Evolutionary conservation across 2,329 filamentous ascomycete genomes (phyloP).

Genomic region (Arthroderma sp.): DNA sequence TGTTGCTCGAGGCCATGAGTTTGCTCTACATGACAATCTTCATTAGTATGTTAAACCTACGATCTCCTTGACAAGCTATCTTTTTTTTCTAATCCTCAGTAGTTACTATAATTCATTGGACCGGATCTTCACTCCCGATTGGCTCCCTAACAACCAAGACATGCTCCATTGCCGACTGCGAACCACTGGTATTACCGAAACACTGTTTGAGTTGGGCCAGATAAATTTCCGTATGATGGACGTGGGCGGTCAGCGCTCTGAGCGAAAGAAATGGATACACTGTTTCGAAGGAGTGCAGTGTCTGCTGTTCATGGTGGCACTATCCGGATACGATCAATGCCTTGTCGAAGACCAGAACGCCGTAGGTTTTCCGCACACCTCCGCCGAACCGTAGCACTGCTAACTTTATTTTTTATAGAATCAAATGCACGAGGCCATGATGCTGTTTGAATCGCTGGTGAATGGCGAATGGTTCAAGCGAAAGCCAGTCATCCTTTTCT

Average conservation of each 20-base stretch:
- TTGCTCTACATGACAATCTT: constrained; percentile 88
- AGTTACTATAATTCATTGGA: constrained; percentile 77
- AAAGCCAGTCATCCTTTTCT: constrained; percentile 68
- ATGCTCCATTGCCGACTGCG: constrained; percentile 78
- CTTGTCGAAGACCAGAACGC: constrained; percentile 93
- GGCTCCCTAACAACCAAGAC: constrained; percentile 87
- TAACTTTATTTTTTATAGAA: constrained; percentile 41
- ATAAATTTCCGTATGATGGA: constrained; percentile 96
- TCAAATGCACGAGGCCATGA: constrained; percentile 81
- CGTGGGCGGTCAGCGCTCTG: constrained; percentile 79
- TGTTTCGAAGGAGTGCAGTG: constrained; percentile 92
- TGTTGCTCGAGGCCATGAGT: constrained; percentile 91
- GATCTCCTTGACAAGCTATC: background rate
- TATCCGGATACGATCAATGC: constrained; percentile 93
- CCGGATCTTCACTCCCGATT: constrained; percentile 60
- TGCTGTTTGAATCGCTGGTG: constrained; percentile 75
- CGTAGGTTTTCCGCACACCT: constrained; percentile 41
- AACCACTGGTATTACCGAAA: constrained; percentile 93
- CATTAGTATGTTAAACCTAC: constrained; percentile 57
- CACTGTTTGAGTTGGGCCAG: constrained; percentile 79
- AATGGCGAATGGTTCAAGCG: constrained; percentile 79
- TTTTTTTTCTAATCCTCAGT: constrained; percentile 7
- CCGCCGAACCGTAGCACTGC: background rate
- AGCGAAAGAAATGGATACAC: constrained; percentile 96
- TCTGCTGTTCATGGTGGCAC: constrained; percentile 82